Evolutionary conservation across 352 stramenopile genomes (phyloP), one percentile per base, ranked within the genome.

Genomic region (Elongisporangium anandrum): DNA sequence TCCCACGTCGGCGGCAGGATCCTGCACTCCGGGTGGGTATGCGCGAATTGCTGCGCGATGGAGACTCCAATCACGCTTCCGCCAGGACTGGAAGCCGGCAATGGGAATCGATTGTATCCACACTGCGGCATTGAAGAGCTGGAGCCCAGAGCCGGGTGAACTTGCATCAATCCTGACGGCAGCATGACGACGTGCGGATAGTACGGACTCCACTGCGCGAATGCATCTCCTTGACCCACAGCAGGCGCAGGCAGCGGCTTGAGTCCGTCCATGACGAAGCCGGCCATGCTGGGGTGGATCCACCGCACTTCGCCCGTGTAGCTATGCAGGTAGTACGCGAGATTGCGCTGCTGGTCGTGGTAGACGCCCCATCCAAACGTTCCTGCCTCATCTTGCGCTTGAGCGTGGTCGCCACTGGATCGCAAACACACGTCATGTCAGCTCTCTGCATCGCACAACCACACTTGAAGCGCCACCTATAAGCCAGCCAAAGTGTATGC

Each of bases 281-380:
- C 73, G 17, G 75, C 65, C 5, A 65, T 68, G 54, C 73, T 69
- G 3, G 73, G 77, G 50, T 67, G 75, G 41, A 73, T 69, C 79
- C 79, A 91, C n/a, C 75, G 74, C 60, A 90, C 78, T 77, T 92
- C 82, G 0, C 82, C 82, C 21, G 82, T 92, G 62, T 88, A 81
- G 56, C 63, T 82, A 57, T 92, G 82, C 52, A 88, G 50, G 26
- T 81, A 85, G 62, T 77, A 92, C 22, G 72, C 55, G 26, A 82
- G 57, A 21, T 85, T 84, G 50, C 57, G 75, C 51, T 65, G 67
- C 50, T 54, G 56, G 53, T 92, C 82, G 56, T 84, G 70, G 47
- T 72, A 70, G 50, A 70, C 63, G 41, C 74, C 60, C 82, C 82
- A 92, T 16, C 82, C 82, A 57, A 92, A 92, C 21, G 47, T 54